Evolutionary conservation across 2,329 filamentous ascomycete species (phyloP).

Genomic region (Ceratocystis destructans): DNA sequence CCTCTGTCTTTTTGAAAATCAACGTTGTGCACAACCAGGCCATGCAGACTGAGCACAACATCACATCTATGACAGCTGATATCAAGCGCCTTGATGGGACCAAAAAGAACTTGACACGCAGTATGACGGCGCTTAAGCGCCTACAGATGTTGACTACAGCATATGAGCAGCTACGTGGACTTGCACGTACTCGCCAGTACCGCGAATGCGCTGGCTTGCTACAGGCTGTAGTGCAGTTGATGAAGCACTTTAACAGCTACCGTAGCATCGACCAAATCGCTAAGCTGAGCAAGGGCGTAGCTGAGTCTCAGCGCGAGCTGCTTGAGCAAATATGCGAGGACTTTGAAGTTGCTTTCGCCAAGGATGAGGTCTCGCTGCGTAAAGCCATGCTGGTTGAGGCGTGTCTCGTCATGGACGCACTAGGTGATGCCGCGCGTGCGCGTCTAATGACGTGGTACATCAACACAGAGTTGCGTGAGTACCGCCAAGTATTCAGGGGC

Average conservation of each 20-base stretch:
- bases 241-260: slow-evolving; percentile 98
- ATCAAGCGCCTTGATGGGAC: slow-evolving; percentile 95
- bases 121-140: slow-evolving; percentile 94
- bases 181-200: slow-evolving; percentile 80
- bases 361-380: slow-evolving; percentile 61
- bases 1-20: slow-evolving; percentile 84
- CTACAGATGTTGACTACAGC: slow-evolving; percentile 98
- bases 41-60: slow-evolving; percentile 83
- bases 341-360: slow-evolving; percentile 89
- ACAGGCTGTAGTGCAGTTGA: slow-evolving; percentile 90
- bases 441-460: slow-evolving; percentile 92
- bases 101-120: slow-evolving; percentile 89
- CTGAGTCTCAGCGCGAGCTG: slow-evolving; percentile 81
- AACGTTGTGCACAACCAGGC: slow-evolving; percentile 82
- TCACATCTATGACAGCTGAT: slow-evolving; percentile 97
- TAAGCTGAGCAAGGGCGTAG: slow-evolving; percentile 77
- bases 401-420: slow-evolving; percentile 84
- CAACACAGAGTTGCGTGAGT: slow-evolving; percentile 91
- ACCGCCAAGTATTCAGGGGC: slow-evolving; percentile 85
- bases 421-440: slow-evolving; percentile 73
- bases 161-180: slow-evolving; percentile 83
- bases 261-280: slow-evolving; percentile 97
- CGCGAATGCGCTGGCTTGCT: slow-evolving; percentile 85
- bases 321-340: slow-evolving; percentile 98
- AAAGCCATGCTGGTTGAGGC: slow-evolving; percentile 66